phyloP scores from a whole-genome alignment of 805 yeast species.

The Cyberlindnera mrakii region DNA sequence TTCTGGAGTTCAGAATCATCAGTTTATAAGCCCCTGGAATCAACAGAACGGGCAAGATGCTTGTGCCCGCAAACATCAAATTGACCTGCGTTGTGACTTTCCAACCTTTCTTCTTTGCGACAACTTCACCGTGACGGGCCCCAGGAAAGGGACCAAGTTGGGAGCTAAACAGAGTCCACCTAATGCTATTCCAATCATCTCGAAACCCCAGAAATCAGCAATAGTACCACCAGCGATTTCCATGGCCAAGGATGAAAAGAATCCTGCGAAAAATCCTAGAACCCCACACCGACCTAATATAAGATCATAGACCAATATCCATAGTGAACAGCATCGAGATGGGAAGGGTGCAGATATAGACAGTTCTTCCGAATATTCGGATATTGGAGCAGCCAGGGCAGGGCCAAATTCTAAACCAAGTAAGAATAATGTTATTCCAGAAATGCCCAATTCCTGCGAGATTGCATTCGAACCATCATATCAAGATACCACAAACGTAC shows the following conservation, averaged over 20 bases:
- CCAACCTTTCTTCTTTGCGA: constrained; percentile 56
- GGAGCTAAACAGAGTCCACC: constrained; percentile 74
- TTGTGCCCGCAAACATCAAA: constrained; percentile 55
- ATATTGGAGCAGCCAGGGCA: constrained; percentile 63
- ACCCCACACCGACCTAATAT: constrained; percentile 60
- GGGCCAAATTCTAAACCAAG: constrained; percentile 72
- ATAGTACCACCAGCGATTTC: constrained; percentile 84
- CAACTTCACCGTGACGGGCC: constrained; percentile 73
- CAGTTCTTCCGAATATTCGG: constrained; percentile 60
- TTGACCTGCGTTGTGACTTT: constrained; percentile 70
- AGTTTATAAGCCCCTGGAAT: constrained; percentile 68
- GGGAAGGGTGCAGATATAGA: constrained; percentile 55
- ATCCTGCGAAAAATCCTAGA: constrained; percentile 68
- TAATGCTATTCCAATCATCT: constrained; percentile 64
- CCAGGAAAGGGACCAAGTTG: constrained; percentile 72
- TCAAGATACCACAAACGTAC: constrained; percentile 62
- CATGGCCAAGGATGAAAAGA: constrained; percentile 74
- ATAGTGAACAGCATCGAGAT: constrained; percentile 63
- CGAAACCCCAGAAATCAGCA: constrained; percentile 66
- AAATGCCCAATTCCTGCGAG: constrained; percentile 52
- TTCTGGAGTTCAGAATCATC: constrained; percentile 54
- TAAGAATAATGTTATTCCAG: constrained; percentile 66
- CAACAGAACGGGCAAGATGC: constrained; percentile 40
- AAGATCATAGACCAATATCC: constrained; percentile 64
- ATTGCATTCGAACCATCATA: constrained; percentile 40